Evolutionary conservation across 192 early-diverging fungal genomes (phyloP).

Genomic region (Backusella westeae): DNA sequence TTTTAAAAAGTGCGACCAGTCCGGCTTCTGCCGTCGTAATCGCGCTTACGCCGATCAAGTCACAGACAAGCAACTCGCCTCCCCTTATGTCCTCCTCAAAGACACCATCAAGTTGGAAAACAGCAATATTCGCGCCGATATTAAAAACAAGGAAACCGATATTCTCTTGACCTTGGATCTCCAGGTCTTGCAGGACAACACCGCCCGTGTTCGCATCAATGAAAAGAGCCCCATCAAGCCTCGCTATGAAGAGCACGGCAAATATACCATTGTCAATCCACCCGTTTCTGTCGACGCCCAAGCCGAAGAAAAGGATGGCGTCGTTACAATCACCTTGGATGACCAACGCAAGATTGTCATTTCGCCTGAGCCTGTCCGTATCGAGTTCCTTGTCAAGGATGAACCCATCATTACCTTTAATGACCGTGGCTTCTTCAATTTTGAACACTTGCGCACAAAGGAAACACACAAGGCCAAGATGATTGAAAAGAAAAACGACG

Average conservation of each 20-base stretch:
- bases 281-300: constrained; percentile 12
- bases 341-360: constrained; percentile 45
- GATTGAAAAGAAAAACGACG: constrained; percentile 38
- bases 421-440: constrained; percentile 77
- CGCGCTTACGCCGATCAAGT: constrained; percentile 74
- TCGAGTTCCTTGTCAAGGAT: constrained; percentile 58
- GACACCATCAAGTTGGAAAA: constrained; percentile 55
- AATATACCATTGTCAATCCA: constrained; percentile 54
- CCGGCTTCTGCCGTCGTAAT: constrained; percentile 88
- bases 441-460: constrained; percentile 75
- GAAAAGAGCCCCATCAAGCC: constrained; percentile 64
- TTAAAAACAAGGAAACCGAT: constrained; percentile 50
- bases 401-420: constrained; percentile 73
- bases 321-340: constrained; percentile 46
- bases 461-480: constrained; percentile 39
- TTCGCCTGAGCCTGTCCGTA: constrained; percentile 52
- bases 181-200: constrained; percentile 53
- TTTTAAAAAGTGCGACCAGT: constrained; percentile 88
- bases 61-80: constrained; percentile 32
- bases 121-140: constrained; percentile 39
- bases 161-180: constrained; percentile 47
- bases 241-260: constrained; percentile 67
- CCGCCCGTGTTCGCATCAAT: constrained; percentile 58
- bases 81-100: constrained; percentile 64
- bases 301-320: constrained; percentile 12